Evolutionary conservation across 768 basidiomycete species (phyloP).

Genomic region (Boletus subparvulus): DNA sequence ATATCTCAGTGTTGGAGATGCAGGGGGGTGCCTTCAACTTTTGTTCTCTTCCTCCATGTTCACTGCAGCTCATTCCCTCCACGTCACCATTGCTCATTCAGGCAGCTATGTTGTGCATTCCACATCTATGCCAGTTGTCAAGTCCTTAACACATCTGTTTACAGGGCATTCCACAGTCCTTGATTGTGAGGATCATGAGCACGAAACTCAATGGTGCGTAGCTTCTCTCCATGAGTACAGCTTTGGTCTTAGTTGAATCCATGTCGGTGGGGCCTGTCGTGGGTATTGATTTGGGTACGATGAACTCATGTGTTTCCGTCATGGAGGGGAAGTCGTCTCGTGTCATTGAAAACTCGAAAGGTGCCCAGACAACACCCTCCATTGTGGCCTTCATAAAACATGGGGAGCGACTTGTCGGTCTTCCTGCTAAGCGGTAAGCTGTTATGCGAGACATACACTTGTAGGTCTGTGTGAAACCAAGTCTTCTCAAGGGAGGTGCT

Average conservation of each 20-base stretch:
- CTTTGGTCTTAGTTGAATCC: not conserved
- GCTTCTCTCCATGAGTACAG: not conserved
- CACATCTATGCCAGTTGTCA: not conserved
- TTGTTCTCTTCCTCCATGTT: slow-evolving; percentile 63
- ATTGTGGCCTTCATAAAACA: slow-evolving; percentile 99
- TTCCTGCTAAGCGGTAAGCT: slow-evolving; percentile 96
- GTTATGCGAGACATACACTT: too few species aligned
- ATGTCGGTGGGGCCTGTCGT: slow-evolving; percentile 69
- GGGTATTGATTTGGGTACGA: slow-evolving; percentile 96
- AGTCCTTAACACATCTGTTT: slow-evolving; percentile 8
- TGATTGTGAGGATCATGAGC: slow-evolving; percentile 92
- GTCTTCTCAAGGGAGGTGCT: too few species aligned
- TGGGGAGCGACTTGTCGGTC: slow-evolving; percentile 92
- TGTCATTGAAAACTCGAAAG: slow-evolving; percentile 97
- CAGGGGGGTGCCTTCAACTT: slow-evolving; percentile 13
- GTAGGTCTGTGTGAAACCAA: too few species aligned
- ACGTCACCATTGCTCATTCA: slow-evolving; percentile 55
- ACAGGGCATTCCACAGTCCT: slow-evolving; percentile 66
- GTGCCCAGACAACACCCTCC: slow-evolving; percentile 96
- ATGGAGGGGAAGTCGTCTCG: slow-evolving; percentile 96
- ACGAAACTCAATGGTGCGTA: slow-evolving; percentile 82
- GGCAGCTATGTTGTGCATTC: slow-evolving; percentile 63
- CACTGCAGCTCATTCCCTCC: slow-evolving; percentile 63
- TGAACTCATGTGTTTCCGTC: slow-evolving; percentile 87
- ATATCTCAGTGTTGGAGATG: too few species aligned